A percentile compares a stretch with the other conserved stretches of the same genome.
Conservation (phyloP, 805 yeast species). For the Kazachstania kunashirensis region DNA sequence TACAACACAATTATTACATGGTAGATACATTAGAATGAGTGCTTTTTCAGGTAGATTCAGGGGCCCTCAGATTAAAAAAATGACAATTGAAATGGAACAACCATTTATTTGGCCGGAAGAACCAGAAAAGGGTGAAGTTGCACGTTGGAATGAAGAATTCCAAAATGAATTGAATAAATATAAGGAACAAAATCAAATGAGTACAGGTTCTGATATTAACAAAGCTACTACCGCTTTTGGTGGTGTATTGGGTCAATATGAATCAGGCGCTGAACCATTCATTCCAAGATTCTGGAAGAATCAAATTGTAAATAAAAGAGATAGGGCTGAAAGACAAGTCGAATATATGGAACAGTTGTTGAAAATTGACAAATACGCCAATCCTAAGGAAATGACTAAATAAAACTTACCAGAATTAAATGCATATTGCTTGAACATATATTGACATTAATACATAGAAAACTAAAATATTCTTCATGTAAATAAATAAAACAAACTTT, state of each 20-base stretch:
- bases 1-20: constrained; percentile 76
- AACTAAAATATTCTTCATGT: constrained; percentile 2
- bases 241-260: constrained; percentile 52
- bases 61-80: constrained; percentile 76
- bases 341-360: constrained; percentile 11
- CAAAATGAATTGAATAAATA: constrained; percentile 40
- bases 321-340: constrained; percentile 13
- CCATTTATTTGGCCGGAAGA: constrained; percentile 93
- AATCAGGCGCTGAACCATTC: constrained; percentile 55
- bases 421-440: no score
- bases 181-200: constrained; percentile 34
- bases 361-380: constrained; percentile 4
- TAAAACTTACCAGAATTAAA: no score
- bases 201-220: constrained; percentile 54
- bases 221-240: constrained; percentile 67
- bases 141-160: constrained; percentile 34
- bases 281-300: constrained; percentile 41
- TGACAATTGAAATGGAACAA: constrained; percentile 93
- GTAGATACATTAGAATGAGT: constrained; percentile 52
- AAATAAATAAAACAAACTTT: constrained; percentile 1
- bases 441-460: background rate
- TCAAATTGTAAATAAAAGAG: constrained; percentile 38
- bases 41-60: constrained; percentile 60
- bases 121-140: constrained; percentile 32
- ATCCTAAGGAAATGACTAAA: background rate